Percentiles rank a stretch among this genome's conserved stretches.
These are phyloP conservation scores for Leishmania amazonensis DNA, from an alignment of 208 protist species.

Conservation along the genomic window DNA sequence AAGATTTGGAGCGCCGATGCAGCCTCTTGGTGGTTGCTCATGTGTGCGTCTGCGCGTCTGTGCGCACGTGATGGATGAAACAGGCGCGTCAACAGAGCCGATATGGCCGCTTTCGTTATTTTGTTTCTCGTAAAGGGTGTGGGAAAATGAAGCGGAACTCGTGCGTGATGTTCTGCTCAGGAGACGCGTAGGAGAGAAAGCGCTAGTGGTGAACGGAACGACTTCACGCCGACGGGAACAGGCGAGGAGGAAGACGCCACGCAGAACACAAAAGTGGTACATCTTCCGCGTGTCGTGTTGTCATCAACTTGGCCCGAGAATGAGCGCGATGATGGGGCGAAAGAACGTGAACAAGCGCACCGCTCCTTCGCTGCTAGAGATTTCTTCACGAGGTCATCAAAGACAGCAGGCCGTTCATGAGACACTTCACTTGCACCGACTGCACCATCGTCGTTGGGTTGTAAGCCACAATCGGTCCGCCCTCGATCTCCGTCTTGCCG, in stretches of 20 bases:
- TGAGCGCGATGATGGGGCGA: not conserved
- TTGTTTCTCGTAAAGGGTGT: not conserved
- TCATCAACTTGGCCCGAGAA: not conserved
- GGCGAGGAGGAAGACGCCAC: not conserved
- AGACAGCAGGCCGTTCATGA: conserved; percentile 24
- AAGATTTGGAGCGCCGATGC: not conserved
- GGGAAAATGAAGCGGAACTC: not conserved
- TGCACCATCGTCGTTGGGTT: conserved; percentile 41
- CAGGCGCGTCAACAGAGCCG: not conserved
- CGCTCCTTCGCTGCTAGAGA: not conserved
- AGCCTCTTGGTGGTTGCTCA: not conserved
- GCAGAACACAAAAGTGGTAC: not conserved
- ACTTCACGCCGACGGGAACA: not conserved
- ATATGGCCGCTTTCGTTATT: not conserved
- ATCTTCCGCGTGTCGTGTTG: not conserved
- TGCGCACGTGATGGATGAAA: not conserved
- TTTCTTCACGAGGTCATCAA: conserved; percentile 16
- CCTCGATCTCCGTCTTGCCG: conserved; percentile 19
- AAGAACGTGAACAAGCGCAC: not conserved
- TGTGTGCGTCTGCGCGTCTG: not conserved
- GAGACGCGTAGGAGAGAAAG: not conserved
- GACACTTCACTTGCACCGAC: conserved; percentile 24
- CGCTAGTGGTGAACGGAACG: not conserved
- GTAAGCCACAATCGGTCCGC: conserved; percentile 26
- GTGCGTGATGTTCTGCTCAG: not conserved